Evolutionary conservation across 2,329 filamentous ascomycete genomes (phyloP).

Genomic region (Penicillium sp.): DNA sequence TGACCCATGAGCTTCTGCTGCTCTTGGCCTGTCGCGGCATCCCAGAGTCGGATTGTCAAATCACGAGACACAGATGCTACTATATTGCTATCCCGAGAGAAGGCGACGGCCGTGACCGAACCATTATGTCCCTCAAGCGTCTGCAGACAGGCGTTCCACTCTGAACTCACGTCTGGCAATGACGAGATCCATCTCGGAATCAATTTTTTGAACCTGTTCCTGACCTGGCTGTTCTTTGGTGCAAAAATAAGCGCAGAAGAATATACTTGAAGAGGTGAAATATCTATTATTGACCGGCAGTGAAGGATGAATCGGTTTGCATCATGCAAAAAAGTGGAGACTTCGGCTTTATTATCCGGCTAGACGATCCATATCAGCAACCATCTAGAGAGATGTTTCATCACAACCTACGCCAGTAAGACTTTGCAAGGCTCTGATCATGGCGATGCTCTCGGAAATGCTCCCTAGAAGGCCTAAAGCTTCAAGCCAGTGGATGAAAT

Average conservation of each 20-base stretch:
- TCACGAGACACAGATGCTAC: neutral
- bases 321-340: conserved; percentile 30
- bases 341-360: too few relatives aligned
- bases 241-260: conserved; percentile 34
- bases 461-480: too few relatives aligned
- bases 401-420: conserved; percentile 3
- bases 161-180: conserved; percentile 11
- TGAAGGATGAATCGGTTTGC: conserved; percentile 32
- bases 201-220: too few relatives aligned
- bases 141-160: too few relatives aligned
- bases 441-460: too few relatives aligned
- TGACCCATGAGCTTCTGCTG: neutral
- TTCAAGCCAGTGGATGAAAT: too few relatives aligned
- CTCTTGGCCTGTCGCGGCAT: neutral
- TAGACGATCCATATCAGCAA: too few relatives aligned
- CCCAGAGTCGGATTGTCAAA: neutral
- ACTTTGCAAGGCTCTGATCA: too few relatives aligned
- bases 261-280: conserved; percentile 39
- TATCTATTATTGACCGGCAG: conserved; percentile 28
- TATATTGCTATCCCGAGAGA: neutral
- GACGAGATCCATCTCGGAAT: conserved; percentile 21
- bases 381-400: too few relatives aligned
- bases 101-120: too few relatives aligned
- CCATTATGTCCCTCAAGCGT: too few relatives aligned
- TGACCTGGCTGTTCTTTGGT: conserved; percentile 15